Evolutionary conservation across 257 asterid species (phyloP), one percentile per base, ranked within the genome.

Genomic region (Primulina tabacum): DNA sequence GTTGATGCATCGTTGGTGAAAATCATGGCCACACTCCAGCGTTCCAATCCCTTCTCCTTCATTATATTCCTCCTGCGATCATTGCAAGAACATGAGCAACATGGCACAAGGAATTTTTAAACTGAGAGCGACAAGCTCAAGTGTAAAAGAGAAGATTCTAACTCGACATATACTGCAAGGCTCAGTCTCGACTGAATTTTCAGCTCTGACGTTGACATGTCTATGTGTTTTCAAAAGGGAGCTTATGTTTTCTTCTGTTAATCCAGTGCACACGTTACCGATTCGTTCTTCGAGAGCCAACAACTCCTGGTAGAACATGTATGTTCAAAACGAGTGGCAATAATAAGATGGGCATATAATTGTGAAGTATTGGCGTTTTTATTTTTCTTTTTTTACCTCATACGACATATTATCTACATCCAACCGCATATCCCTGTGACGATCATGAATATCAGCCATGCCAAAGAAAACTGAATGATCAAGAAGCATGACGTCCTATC

Each of bases 331-430:
- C 16, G 35, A 73, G 71, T n/a, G 64, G 74, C 24, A 14, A 8
- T 60, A 16, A 57, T 28, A 38, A 28, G 21, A 60, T 14, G 5
- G 7, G 10, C 0, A 7, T 10, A 5, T 53, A 33, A 12, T 53
- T 57, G 7, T 20, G 10, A 65, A 57, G 6, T 1, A 59, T 8
- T n/a, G 52, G 30, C 21, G 65, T 47, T 37, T 66, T 38, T 38
- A 16, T 11, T 38, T 40, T 9, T 2, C 8, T 3, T 57, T 63
- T 62, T 62, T 57, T 60, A 87, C 94, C 89, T 87, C 94, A 58
- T 87, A 87, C 38, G 92, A 84, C 92, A 87, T 87, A 86, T 84
- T 84, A 76, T 87, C 92, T 16, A 87, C 89, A 72, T 87, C 92
- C 75, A 87, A 69, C 18, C 90, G 86, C 92, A 87, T 87, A 56